These are phyloP conservation scores for Fusarium beomiforme DNA, from an alignment of 2,329 filamentous ascomycete species.

Conservation along the genomic window DNA sequence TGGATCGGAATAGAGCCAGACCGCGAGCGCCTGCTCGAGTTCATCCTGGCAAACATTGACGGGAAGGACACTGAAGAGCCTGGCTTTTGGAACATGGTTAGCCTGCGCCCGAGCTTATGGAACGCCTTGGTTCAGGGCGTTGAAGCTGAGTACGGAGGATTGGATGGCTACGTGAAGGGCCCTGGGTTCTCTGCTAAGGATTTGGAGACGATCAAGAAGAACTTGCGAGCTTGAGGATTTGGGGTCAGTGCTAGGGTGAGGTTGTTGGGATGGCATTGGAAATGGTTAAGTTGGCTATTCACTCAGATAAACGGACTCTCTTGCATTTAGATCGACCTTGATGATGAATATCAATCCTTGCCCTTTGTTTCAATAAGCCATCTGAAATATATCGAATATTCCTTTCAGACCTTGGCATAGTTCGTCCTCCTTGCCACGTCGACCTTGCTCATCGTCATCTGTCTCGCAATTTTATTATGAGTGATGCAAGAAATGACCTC, in stretches of 20 bases:
- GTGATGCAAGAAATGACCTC: background rate
- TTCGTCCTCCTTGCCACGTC: background rate
- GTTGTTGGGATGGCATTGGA: background rate
- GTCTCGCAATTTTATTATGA: background rate
- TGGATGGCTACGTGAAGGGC: constrained; percentile 58
- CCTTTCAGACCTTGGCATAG: background rate
- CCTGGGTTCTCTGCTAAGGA: constrained; percentile 60
- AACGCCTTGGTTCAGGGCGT: constrained; percentile 57
- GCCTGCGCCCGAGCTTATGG: constrained; percentile 57
- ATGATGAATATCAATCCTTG: background rate
- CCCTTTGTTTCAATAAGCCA: background rate
- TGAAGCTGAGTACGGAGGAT: constrained; percentile 57
- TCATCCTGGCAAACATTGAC: constrained; percentile 52
- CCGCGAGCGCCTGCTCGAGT: constrained; percentile 57
- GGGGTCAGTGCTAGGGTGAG: background rate
- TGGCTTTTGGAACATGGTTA: constrained; percentile 61
- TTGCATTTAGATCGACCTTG: no score
- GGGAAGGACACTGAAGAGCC: constrained; percentile 52
- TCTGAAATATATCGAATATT: background rate
- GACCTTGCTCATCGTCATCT: background rate
- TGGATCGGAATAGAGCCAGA: constrained; percentile 63
- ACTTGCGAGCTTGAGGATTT: constrained; percentile 47
- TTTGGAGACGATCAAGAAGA: constrained; percentile 57
- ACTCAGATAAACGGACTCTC: background rate
- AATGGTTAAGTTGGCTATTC: background rate